These are phyloP conservation scores for Acer campestre DNA, from an alignment of 345 rosid genomes.

Conservation along the genomic window DNA sequence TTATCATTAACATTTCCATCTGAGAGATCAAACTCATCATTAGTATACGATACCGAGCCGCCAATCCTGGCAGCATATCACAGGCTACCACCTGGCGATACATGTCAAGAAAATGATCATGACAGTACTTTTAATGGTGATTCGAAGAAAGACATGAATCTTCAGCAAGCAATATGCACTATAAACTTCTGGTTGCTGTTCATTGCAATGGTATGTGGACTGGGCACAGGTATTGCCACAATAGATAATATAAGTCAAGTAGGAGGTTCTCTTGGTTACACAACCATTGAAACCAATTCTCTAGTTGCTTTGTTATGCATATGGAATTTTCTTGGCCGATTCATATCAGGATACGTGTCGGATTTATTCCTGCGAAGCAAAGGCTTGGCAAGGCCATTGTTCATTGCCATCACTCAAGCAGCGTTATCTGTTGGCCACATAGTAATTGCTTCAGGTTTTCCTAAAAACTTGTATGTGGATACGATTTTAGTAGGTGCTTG, in stretches of 20 bases:
- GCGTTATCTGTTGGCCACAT: constrained; percentile 45
- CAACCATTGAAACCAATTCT: constrained; percentile 31
- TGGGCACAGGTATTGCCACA: constrained; percentile 82
- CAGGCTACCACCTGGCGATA: constrained; percentile 1
- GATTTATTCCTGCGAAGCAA: constrained; percentile 40
- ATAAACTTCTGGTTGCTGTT: constrained; percentile 74
- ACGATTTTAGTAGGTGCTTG: constrained; percentile 52
- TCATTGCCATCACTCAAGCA: constrained; percentile 53
- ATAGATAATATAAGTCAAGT: constrained; percentile 81
- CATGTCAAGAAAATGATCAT: neutral
- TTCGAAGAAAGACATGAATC: constrained; percentile 38
- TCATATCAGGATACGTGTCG: constrained; percentile 46
- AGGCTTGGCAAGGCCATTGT: constrained; percentile 54
- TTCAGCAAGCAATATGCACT: constrained; percentile 50
- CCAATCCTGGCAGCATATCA: constrained; percentile 2
- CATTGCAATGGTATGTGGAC: constrained; percentile 72
- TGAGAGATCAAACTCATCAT: neutral
- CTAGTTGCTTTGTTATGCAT: constrained; percentile 52
- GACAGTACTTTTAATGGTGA: constrained; percentile 19
- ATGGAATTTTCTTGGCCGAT: constrained; percentile 55
- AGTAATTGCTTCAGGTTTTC: constrained; percentile 51
- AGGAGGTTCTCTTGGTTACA: constrained; percentile 78
- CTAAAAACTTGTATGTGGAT: constrained; percentile 44
- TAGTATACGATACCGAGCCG: constrained; percentile 19
- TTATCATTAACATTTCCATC: constrained; percentile 19